Evolutionary conservation across 2,329 filamentous ascomycete genomes (phyloP), one percentile per base, ranked within the genome.

Genomic region (Penicillium sp.): DNA sequence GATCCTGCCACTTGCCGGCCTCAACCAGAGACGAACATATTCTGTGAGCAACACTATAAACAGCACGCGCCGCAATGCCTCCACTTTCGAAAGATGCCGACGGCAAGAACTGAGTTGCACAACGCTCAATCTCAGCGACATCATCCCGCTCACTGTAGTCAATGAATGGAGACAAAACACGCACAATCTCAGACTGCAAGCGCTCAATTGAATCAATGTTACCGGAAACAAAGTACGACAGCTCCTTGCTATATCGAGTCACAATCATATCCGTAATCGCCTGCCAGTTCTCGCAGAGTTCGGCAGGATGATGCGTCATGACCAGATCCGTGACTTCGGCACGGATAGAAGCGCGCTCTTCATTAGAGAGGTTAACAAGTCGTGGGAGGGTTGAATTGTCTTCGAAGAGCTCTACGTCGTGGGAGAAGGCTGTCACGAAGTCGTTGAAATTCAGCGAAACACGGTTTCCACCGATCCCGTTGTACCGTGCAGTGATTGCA

Each of bases 261-360:
- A 89, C 77, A 4, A 92, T 75, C 77, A 88, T 80, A 63, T 92
- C 89, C 0, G 81, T 79, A 1, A 88, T 75, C 0, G 74, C 79
- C 66, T 91, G 89, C 89, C 89, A 92, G 63, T 89, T 75, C 26
- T 83, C 66, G 3, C 62, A 60, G 8, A 48, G 14, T 67, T 18
- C 65, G 59, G 24, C 59, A 63, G 47, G 60, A 13, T 72, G 69
- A 11, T 72, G 64, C 9, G 55, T 61, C 31, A 72, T 60, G 1
- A 81, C 72, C 44, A 84, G 70, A 0, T 67, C 54, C 3, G 72
- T 72, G 1, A 88, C 67, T 20, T 84, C 79, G 0, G 65, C 58
- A 42, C 77, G 69, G 16, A 81, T 66, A 13, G 64, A 59, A 0
- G 66, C 59, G 22, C 83, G 61, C 2, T 75, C 66, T 11, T 61